Conservation (phyloP, 345 rosid species). For the Gossypium rotundifolium region DNA sequence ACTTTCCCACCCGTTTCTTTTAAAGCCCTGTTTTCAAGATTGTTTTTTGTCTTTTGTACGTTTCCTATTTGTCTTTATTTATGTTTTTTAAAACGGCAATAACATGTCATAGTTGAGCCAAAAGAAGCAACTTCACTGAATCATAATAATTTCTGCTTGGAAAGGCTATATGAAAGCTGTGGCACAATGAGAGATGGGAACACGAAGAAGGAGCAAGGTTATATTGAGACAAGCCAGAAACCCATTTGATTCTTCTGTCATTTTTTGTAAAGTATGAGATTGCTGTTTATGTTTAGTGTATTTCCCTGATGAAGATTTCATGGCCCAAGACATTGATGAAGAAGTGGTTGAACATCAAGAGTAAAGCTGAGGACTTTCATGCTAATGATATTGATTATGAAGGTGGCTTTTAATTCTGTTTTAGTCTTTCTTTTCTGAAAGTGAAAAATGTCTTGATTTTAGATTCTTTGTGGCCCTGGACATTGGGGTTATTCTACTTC, state of each 20-base stretch:
- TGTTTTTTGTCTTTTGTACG: neutral
- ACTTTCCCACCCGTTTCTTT: too few relatives aligned
- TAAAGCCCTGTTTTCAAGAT: neutral
- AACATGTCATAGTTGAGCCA: neutral
- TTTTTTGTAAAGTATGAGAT: constrained; percentile 1
- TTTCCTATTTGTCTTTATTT: neutral
- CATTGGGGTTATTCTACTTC: too few relatives aligned
- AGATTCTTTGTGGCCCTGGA: constrained; percentile 13
- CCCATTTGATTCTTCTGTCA: constrained; percentile 15
- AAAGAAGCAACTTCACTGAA: constrained; percentile 1
- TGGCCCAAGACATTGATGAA: constrained; percentile 96
- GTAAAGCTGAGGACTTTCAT: constrained; percentile 72
- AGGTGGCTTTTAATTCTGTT: constrained; percentile 32
- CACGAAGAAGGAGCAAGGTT: constrained; percentile 85
- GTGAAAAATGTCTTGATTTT: neutral
- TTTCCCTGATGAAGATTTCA: constrained; percentile 51
- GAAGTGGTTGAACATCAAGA: constrained; percentile 91
- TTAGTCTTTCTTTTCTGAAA: neutral
- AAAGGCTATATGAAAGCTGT: constrained; percentile 42
- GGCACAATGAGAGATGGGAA: constrained; percentile 79
- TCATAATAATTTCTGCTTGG: constrained; percentile 7
- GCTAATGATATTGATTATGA: constrained; percentile 54
- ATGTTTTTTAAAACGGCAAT: neutral
- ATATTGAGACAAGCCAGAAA: constrained; percentile 9
- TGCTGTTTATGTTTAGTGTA: constrained; percentile 10